A percentile compares a stretch with the other conserved stretches of the same genome.
phyloP scores from a whole-genome alignment of 805 yeast species.

The Isabelozyma heimii region DNA sequence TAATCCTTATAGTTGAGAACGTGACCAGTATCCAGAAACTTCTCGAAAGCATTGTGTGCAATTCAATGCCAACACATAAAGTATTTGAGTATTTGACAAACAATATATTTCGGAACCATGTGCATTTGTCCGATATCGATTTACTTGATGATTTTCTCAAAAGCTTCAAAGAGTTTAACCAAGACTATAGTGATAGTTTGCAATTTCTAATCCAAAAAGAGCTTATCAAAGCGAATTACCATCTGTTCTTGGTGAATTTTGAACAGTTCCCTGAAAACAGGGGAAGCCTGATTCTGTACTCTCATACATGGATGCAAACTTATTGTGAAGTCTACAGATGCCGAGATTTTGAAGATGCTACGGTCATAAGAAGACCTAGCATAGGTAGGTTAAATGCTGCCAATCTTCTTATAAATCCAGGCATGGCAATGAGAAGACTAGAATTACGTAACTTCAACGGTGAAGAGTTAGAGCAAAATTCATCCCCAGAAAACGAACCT shows the following conservation, averaged over 20 bases:
- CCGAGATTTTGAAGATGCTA: neutral
- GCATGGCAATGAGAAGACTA: too few species aligned
- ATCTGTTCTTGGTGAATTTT: neutral
- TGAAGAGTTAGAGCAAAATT: too few species aligned
- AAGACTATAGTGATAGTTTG: neutral
- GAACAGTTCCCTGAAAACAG: neutral
- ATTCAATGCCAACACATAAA: neutral
- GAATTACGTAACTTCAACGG: too few species aligned
- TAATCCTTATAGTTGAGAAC: neutral
- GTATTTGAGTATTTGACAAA: neutral
- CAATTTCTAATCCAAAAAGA: neutral
- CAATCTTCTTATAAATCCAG: too few species aligned
- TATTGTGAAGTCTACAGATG: neutral
- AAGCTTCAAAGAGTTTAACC: neutral
- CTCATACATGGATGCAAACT: neutral
- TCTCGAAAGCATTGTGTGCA: neutral
- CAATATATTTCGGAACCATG: too few species aligned
- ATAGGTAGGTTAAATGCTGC: neutral
- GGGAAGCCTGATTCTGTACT: neutral
- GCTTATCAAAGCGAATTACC: neutral
- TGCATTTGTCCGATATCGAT: neutral
- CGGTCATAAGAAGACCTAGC: neutral
- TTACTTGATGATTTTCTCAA: neutral
- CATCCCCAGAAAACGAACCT: too few species aligned
- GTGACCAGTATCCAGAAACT: neutral